Conservation (phyloP, 2,329 filamentous ascomycete genomes). For the Pseudogymnoascus verrucosus region DNA sequence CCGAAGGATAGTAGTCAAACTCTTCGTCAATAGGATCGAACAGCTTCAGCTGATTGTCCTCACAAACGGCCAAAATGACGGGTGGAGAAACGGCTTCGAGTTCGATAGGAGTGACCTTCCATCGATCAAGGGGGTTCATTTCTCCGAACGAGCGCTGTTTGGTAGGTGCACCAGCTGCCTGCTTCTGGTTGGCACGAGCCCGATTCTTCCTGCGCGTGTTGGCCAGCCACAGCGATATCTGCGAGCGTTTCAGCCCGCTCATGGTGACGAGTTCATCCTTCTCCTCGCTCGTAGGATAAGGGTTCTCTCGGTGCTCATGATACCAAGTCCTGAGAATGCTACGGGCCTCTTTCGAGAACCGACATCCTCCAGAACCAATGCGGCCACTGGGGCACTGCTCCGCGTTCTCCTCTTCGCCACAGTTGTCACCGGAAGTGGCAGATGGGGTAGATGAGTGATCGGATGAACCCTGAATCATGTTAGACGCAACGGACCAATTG, state of each 20-base stretch:
- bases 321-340: constrained; percentile 12
- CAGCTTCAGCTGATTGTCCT: constrained; percentile 4
- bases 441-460: not conserved
- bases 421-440: constrained; percentile 5
- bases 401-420: not conserved
- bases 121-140: constrained; percentile 11
- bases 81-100: constrained; percentile 10
- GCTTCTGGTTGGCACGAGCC: constrained; percentile 11
- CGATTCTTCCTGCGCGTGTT: constrained; percentile 11
- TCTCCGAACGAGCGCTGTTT: not conserved
- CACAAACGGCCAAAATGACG: constrained; percentile 19
- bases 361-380: constrained; percentile 1
- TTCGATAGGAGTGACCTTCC: constrained; percentile 12
- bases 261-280: constrained; percentile 6
- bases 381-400: not conserved
- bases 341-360: constrained; percentile 11
- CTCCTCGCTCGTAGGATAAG: constrained; percentile 9
- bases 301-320: constrained; percentile 9
- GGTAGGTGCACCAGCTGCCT: not conserved
- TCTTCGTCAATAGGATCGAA: constrained; percentile 5
- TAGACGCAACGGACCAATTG: not conserved
- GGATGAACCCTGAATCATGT: not conserved
- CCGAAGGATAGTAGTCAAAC: not conserved
- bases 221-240: constrained; percentile 11
- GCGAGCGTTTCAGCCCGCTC: constrained; percentile 10